Conservation (phyloP, 2,329 filamentous ascomycete species). For the Aspergillus tanneri region DNA sequence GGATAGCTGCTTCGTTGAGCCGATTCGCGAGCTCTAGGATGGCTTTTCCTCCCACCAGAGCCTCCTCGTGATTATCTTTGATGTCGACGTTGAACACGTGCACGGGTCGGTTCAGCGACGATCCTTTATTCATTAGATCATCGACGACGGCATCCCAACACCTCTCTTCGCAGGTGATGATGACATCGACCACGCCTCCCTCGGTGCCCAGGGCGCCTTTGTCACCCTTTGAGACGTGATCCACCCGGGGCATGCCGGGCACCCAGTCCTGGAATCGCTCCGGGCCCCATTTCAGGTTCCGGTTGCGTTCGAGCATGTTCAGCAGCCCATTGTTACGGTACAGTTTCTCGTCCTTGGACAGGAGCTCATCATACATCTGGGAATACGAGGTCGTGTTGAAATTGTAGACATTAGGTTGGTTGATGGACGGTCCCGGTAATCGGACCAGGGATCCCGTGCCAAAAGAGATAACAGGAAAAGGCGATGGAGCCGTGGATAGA, state of each 20-base stretch:
- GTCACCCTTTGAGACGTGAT: constrained; percentile 66
- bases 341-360: constrained; percentile 77
- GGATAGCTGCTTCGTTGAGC: constrained; percentile 74
- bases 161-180: constrained; percentile 95
- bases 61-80: constrained; percentile 97
- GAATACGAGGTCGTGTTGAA: constrained; percentile 98
- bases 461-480: constrained; percentile 96
- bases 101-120: constrained; percentile 84
- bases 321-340: constrained; percentile 91
- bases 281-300: constrained; percentile 88
- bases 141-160: constrained; percentile 98
- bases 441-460: constrained; percentile 94
- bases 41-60: constrained; percentile 80
- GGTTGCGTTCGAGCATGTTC: constrained; percentile 92
- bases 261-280: constrained; percentile 99
- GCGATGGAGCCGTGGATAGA: constrained; percentile 75
- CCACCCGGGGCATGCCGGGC: constrained; percentile 76
- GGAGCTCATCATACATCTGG: constrained; percentile 88
- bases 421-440: constrained; percentile 84
- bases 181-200: constrained; percentile 84
- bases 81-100: constrained; percentile 99
- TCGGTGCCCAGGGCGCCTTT: constrained; percentile 79
- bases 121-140: constrained; percentile 81
- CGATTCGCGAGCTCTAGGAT: constrained; percentile 88
- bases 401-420: constrained; percentile 93